A percentile compares a stretch with the other conserved stretches of the same genome.
Evolutionary conservation across 768 basidiomycete species (phyloP).

Genomic region (Suillus fuscotomentosus): DNA sequence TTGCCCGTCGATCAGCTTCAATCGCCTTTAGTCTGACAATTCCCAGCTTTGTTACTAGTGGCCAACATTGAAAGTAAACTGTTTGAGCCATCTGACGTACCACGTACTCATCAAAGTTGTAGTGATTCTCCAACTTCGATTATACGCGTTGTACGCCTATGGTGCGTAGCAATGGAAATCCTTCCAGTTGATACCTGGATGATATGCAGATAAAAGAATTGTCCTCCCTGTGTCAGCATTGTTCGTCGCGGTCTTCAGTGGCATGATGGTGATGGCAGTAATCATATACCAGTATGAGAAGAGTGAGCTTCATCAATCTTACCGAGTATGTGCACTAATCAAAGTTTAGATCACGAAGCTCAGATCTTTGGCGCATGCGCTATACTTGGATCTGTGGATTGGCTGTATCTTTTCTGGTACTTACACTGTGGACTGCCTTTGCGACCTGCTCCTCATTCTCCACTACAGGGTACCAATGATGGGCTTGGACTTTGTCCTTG

Average conservation of each 20-base stretch:
- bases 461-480: slow-evolving; percentile 4
- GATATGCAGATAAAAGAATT: slow-evolving; percentile 1
- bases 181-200: background rate
- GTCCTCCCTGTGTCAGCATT: slow-evolving; percentile 1
- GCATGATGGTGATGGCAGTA: slow-evolving; percentile 4
- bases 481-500: slow-evolving; percentile 6
- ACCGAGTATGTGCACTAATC: background rate
- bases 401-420: slow-evolving; percentile 10
- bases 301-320: background rate
- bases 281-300: background rate
- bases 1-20: background rate
- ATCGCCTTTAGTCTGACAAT: background rate
- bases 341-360: background rate
- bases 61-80: slow-evolving; percentile 6
- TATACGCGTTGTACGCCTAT: slow-evolving; percentile 2
- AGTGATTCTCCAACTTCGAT: slow-evolving; percentile 6
- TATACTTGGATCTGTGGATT: background rate
- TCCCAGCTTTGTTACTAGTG: background rate
- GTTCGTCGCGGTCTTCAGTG: background rate
- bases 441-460: background rate
- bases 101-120: background rate
- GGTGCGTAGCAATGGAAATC: background rate
- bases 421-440: background rate
- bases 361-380: slow-evolving; percentile 2
- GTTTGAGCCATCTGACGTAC: background rate